These are phyloP conservation scores for Naganishia antarctica DNA, from an alignment of 768 basidiomycete species.

Conservation along the genomic window DNA sequence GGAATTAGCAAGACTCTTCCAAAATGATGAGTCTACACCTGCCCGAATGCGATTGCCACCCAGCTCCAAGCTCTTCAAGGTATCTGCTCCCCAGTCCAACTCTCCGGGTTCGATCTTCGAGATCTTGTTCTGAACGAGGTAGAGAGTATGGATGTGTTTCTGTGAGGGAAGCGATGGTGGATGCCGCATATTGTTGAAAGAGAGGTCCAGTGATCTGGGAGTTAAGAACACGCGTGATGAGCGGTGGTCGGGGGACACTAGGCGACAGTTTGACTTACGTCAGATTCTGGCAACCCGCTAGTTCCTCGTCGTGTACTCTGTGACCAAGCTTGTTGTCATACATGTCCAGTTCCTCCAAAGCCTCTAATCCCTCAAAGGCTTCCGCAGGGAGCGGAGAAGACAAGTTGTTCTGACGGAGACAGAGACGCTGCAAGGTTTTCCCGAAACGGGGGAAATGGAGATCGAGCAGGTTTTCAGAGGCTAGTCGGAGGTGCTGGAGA, in stretches of 20 bases:
- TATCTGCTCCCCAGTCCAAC: slow-evolving; percentile 57
- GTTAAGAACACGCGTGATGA: background rate
- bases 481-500: slow-evolving; percentile 72
- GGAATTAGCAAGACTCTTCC: background rate
- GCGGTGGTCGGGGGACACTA: slow-evolving; percentile 48
- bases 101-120: slow-evolving; percentile 61
- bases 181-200: slow-evolving; percentile 79
- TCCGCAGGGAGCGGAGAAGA: slow-evolving; percentile 66
- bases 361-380: slow-evolving; percentile 59
- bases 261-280: slow-evolving; percentile 37
- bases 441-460: slow-evolving; percentile 66
- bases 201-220: slow-evolving; percentile 75
- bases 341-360: slow-evolving; percentile 82
- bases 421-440: slow-evolving; percentile 63
- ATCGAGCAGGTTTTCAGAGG: slow-evolving; percentile 56
- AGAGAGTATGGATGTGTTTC: slow-evolving; percentile 62
- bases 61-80: slow-evolving; percentile 76
- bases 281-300: slow-evolving; percentile 54
- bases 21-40: slow-evolving; percentile 40
- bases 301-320: slow-evolving; percentile 58
- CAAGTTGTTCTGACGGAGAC: slow-evolving; percentile 81
- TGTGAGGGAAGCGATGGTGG: slow-evolving; percentile 54
- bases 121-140: slow-evolving; percentile 96
- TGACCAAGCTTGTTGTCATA: slow-evolving; percentile 92
- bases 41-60: slow-evolving; percentile 91